Base-by-base conservation (phyloP, 257 asterid species). In the Solanum lycopersicoides region DNA sequence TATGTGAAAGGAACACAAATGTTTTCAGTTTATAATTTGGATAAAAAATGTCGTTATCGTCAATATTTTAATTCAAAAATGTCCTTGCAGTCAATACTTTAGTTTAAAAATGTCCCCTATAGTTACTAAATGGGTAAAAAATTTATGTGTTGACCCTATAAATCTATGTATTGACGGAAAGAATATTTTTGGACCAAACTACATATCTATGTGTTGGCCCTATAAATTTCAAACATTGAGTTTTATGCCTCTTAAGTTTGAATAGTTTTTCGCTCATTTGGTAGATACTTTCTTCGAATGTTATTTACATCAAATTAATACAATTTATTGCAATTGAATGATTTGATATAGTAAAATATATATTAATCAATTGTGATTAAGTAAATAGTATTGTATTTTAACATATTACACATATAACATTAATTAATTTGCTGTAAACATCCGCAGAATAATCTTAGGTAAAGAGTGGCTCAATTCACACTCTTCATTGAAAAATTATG, bases 381-480 rank as follows among this genome's bases (percentile, higher is more conserved):
- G 16, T 66, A 50, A 25, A 5, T 25, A 12, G 35, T 60, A 3
- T 9, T 25, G 25, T 66, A 12, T 65, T n/a, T 10, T 2, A 66
- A 66, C 1, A 50, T 3, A 50, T 59, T 9, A 21, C 20, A 5
- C 35, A 12, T 5, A 25, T 25, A 6, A 25, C 6, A 13, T 66
- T 12, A 3, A 66, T 66, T 25, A 13, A 66, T 6, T 28, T 65
- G 4, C n/a, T 6, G 1, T 65, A 65, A 65, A 60, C 0, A 60
- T 9, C 0, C 0, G 30, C 28, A 2, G 1, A 9, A 60, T 21
- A 9, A 59, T 1, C 11, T 59, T 59, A 59, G 5, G 12, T 21
- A 1, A 23, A 4, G 12, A 10, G 3, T 60, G 25, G 1, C 8
- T 0, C 6, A 11, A 0, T 21, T 0, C 30, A 60, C 6, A 23